Evolutionary conservation across 768 basidiomycete species (phyloP).

Genomic region (Pholiota conissans): DNA sequence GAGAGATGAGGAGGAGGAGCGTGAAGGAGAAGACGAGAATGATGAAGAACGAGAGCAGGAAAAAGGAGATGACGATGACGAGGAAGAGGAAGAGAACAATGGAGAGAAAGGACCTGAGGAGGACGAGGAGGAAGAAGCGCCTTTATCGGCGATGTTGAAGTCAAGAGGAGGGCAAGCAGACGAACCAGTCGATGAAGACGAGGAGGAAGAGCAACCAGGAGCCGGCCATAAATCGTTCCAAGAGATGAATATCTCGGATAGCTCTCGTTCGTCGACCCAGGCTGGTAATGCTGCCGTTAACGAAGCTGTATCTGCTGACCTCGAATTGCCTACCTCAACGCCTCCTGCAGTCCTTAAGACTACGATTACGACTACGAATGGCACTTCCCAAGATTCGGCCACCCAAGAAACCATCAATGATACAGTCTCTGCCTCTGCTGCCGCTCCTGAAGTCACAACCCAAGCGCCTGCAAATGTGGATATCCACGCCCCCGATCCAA

Average conservation of each 20-base stretch:
- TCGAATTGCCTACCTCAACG: constrained; percentile 12
- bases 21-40: neutral
- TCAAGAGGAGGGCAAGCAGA: too few relatives aligned
- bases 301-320: constrained; percentile 33
- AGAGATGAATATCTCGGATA: constrained; percentile 28
- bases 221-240: constrained; percentile 24
- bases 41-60: neutral
- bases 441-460: too few relatives aligned
- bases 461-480: too few relatives aligned
- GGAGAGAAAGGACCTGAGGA: neutral
- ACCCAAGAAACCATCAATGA: constrained; percentile 3
- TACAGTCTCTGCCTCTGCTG: neutral
- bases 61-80: neutral
- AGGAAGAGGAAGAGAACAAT: neutral
- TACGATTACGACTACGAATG: too few relatives aligned
- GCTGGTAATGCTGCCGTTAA: constrained; percentile 34
- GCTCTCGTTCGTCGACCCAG: constrained; percentile 31
- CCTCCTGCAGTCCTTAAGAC: neutral
- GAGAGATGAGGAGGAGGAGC: too few relatives aligned
- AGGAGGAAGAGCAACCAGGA: neutral
- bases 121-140: too few relatives aligned
- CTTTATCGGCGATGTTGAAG: too few relatives aligned
- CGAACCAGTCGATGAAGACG: too few relatives aligned
- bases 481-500: constrained; percentile 35
- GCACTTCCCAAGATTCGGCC: neutral